Evolutionary conservation across 177 flowering plant species (phyloP), one percentile per base, ranked within the genome.

Genomic region (Viscum album): DNA sequence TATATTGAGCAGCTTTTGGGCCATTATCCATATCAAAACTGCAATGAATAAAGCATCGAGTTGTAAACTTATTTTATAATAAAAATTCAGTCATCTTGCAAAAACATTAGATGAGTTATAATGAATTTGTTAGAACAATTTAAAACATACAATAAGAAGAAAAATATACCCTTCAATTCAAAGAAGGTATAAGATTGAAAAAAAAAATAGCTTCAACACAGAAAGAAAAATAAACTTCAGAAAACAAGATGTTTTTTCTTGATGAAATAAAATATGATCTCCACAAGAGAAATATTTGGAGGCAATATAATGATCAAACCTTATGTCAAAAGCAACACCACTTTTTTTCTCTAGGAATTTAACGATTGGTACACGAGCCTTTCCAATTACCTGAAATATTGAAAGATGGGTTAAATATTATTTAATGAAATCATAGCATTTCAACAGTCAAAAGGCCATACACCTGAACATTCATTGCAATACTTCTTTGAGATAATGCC

Each of bases 381-480:
- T 89, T 52, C 83, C 92, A 73, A 93, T 93, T 58, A 90, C 97
- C 98, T 93, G 75, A 71, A 28, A 74, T 59, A 65, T 65, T 35
- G 39, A 24, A 36, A 58, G 31, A n/a, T 21, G 23, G 28, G 59
- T 26, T 73, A 54, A 73, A 41, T 15, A 65, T 32, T 52, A 32
- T 19, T 21, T 23, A 11, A 30, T 33, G 30, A 30, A 45, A 5
- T 3, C 39, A 39, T 36, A 32, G 35, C 50, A 41, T 26, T 56
- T 37, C 19, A 52, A 26, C 60, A 10, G 15, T 50, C 52, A 68
- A 70, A 69, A 0, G 35, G 68, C 28, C 41, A 63, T 31, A 56
- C 36, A 85, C 99, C 96, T 94, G 97, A 52, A 92, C 90, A 71
- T 89, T 88, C 73, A 87, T 89, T 26, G 92, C 97, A 74, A 92